phyloP scores from a whole-genome alignment of 805 yeast genomes.

The Lachancea waltii region DNA sequence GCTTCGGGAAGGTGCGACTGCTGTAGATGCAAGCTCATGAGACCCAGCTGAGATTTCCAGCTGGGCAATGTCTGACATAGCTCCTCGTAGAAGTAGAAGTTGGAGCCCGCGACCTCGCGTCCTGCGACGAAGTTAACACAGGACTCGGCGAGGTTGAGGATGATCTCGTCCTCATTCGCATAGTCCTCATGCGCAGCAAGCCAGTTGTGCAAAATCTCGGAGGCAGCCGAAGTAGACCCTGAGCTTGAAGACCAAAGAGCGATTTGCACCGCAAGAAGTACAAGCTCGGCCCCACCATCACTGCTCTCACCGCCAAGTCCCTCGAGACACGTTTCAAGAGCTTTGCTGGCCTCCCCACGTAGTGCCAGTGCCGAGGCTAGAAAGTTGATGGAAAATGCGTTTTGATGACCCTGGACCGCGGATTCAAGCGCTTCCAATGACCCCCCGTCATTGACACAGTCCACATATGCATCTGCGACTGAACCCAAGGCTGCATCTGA shows the following conservation, averaged over 20 bases:
- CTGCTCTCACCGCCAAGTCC: slow-evolving; percentile 39
- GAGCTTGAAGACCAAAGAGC: slow-evolving; percentile 30
- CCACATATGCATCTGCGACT: slow-evolving; percentile 26
- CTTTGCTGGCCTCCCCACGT: slow-evolving; percentile 26
- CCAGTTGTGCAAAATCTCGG: slow-evolving; percentile 42
- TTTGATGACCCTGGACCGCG: slow-evolving; percentile 13
- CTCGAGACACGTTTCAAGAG: slow-evolving; percentile 36
- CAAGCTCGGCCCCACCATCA: slow-evolving; percentile 34
- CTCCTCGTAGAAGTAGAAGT: slow-evolving; percentile 74
- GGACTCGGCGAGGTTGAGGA: slow-evolving; percentile 73
- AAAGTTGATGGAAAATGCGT: slow-evolving; percentile 21
- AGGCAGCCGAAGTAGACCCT: slow-evolving; percentile 37
- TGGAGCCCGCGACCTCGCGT: slow-evolving; percentile 34
- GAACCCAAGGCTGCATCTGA: slow-evolving; percentile 21
- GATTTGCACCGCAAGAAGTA: slow-evolving; percentile 38
- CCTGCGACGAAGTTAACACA: slow-evolving; percentile 47
- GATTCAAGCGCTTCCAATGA: slow-evolving; percentile 13
- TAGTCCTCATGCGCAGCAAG: slow-evolving; percentile 43
- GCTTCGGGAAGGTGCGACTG: slow-evolving; percentile 81
- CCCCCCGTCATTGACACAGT: slow-evolving; percentile 19
- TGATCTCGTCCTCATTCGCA: slow-evolving; percentile 55
- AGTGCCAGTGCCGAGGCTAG: slow-evolving; percentile 27
- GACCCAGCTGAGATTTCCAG: slow-evolving; percentile 49
- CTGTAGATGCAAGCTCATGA: slow-evolving; percentile 71
- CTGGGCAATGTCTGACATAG: slow-evolving; percentile 47